These are phyloP conservation scores for Sarocladium kiliense DNA, from an alignment of 2,329 filamentous ascomycete genomes.

Conservation along the genomic window DNA sequence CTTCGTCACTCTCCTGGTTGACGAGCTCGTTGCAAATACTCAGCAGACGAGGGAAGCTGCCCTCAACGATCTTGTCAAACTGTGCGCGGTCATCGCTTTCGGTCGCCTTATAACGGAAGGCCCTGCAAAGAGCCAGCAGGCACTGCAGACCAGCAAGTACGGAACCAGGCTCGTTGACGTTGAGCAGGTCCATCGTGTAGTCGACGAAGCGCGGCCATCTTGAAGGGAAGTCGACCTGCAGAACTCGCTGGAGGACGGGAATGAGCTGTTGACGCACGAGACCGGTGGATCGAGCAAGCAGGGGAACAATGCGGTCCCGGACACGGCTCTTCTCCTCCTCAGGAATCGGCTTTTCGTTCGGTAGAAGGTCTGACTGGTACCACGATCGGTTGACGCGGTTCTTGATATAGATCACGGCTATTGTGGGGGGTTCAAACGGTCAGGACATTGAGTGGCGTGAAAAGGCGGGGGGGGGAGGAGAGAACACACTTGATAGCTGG, in stretches of 20 bases:
- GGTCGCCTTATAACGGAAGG: constrained; percentile 85
- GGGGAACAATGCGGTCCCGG: constrained; percentile 80
- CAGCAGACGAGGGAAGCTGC: constrained; percentile 83
- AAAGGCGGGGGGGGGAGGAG: constrained; percentile 10
- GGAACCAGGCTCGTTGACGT: constrained; percentile 77
- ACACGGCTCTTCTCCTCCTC: constrained; percentile 87
- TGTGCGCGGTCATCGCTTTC: constrained; percentile 73
- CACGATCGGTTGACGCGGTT: constrained; percentile 94
- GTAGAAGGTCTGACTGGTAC: constrained; percentile 70
- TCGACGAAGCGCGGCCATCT: constrained; percentile 94
- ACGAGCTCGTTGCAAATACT: constrained; percentile 84
- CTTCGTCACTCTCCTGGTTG: constrained; percentile 86
- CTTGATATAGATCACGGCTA: constrained; percentile 96
- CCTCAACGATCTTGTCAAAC: constrained; percentile 90
- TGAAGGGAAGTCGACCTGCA: constrained; percentile 91
- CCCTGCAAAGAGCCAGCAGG: constrained; percentile 87
- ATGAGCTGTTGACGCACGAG: constrained; percentile 89
- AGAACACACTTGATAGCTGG: constrained; percentile 74
- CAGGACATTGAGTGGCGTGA: constrained; percentile 10
- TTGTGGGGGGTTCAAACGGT: constrained; percentile 11
- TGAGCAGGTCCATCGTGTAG: constrained; percentile 82
- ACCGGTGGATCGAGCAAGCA: constrained; percentile 74
- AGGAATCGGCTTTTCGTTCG: constrained; percentile 68
- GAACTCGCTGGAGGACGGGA: constrained; percentile 89
- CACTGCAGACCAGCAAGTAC: constrained; percentile 94